A percentile compares a stretch with the other conserved stretches of the same genome.
phyloP scores from a whole-genome alignment of 768 basidiomycete species.

The Termitomyces eurrhizus region DNA sequence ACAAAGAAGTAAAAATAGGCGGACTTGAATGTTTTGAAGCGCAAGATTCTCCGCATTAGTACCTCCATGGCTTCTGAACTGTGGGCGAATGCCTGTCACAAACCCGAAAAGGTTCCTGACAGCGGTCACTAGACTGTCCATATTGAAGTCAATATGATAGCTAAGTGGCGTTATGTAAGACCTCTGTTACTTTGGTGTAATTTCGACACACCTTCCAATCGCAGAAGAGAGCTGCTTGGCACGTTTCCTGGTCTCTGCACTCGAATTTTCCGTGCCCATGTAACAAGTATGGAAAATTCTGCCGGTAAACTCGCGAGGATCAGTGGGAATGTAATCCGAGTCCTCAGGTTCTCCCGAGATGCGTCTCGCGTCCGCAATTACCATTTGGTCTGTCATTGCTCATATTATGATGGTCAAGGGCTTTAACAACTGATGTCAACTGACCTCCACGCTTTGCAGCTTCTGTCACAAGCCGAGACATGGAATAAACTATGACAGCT shows the following conservation, averaged over 20 bases:
- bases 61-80: constrained; percentile 87
- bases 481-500: constrained; percentile 91
- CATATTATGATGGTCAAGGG: not conserved
- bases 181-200: not conserved
- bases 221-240: constrained; percentile 85
- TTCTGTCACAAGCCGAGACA: constrained; percentile 88
- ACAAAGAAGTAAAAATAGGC: not conserved
- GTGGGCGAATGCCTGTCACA: constrained; percentile 61
- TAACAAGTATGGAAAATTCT: constrained; percentile 97
- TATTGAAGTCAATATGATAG: constrained; percentile 93
- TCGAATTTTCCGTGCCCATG: constrained; percentile 98
- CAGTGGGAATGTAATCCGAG: constrained; percentile 80
- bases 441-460: constrained; percentile 71
- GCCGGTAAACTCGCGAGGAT: constrained; percentile 81
- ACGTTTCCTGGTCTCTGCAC: constrained; percentile 74
- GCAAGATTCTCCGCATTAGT: constrained; percentile 88
- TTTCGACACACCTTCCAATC: constrained; percentile 73
- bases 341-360: constrained; percentile 82
- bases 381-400: constrained; percentile 44
- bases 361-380: constrained; percentile 86
- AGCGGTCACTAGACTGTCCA: constrained; percentile 88
- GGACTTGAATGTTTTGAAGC: constrained; percentile 92
- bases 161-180: constrained; percentile 32
- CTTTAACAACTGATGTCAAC: not conserved
- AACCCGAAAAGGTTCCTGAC: constrained; percentile 79